Conservation (phyloP, 108 stramenopile genomes). For the Fragilaria crotonensis region DNA sequence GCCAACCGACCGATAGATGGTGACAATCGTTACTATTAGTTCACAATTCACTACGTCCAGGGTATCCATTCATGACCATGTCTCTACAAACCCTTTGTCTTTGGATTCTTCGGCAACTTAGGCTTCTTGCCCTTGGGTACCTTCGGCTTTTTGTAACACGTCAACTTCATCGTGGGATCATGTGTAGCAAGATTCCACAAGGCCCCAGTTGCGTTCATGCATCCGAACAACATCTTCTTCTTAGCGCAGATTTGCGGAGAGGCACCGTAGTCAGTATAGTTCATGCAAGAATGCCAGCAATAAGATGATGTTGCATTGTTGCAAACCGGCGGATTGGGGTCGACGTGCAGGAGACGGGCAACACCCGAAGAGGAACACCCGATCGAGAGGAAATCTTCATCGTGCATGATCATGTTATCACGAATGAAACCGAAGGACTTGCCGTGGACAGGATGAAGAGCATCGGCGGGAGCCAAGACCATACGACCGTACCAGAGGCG, state of each 20-base stretch:
- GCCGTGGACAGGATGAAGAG: slow-evolving; percentile 26
- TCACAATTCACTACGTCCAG: no score
- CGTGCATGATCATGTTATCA: slow-evolving; percentile 6
- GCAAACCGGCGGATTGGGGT: no score
- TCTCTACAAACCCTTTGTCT: no score
- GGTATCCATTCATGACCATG: no score
- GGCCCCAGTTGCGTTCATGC: slow-evolving; percentile 48
- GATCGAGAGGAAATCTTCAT: slow-evolving; percentile 6
- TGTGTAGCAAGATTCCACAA: slow-evolving; percentile 35
- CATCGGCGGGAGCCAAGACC: slow-evolving; percentile 70
- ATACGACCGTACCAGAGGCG: slow-evolving; percentile 86
- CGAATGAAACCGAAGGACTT: slow-evolving; percentile 58
- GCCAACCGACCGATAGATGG: no score
- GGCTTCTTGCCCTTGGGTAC: no score
- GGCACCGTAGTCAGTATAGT: slow-evolving; percentile 33
- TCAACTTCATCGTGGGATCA: no score
- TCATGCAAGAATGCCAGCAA: slow-evolving; percentile 79
- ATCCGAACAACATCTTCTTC: slow-evolving; percentile 42
- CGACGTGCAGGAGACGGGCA: slow-evolving; percentile 32
- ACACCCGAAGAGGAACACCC: slow-evolving; percentile 38
- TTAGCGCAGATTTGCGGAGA: slow-evolving; percentile 38
- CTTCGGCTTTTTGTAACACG: no score
- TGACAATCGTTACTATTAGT: no score
- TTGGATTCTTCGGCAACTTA: no score
- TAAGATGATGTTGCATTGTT: slow-evolving; percentile 52